These are phyloP conservation scores for Suillus bovinus DNA, from an alignment of 768 basidiomycete genomes.

Conservation along the genomic window DNA sequence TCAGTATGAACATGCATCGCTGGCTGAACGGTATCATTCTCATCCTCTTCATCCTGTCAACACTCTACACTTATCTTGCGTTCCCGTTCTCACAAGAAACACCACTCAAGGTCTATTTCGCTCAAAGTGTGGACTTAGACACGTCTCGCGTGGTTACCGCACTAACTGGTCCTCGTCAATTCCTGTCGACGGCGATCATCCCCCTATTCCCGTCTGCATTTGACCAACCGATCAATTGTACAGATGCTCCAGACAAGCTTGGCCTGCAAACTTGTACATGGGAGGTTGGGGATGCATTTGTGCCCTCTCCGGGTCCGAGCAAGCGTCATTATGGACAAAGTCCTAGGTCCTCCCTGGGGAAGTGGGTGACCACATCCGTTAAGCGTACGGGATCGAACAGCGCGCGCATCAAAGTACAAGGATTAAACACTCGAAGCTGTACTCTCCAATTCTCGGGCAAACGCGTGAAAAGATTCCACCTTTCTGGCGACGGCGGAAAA, in stretches of 20 bases:
- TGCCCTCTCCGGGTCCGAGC: slow-evolving; percentile 40
- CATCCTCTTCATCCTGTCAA: slow-evolving; percentile 43
- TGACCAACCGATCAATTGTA: slow-evolving; percentile 36
- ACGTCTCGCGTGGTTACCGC: slow-evolving; percentile 39
- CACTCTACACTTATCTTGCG: slow-evolving; percentile 42
- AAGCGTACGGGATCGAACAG: slow-evolving; percentile 42
- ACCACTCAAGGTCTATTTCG: slow-evolving; percentile 74
- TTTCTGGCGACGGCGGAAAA: slow-evolving; percentile 36
- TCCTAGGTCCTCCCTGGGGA: not conserved
- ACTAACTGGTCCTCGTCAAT: slow-evolving; percentile 45
- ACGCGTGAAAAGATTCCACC: slow-evolving; percentile 43
- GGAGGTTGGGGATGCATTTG: slow-evolving; percentile 36
- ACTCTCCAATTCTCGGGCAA: slow-evolving; percentile 54
- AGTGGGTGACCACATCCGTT: slow-evolving; percentile 48
- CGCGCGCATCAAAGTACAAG: slow-evolving; percentile 52
- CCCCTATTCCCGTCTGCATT: slow-evolving; percentile 53
- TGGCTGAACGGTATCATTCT: slow-evolving; percentile 38
- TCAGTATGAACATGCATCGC: slow-evolving; percentile 52
- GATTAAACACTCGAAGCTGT: slow-evolving; percentile 65
- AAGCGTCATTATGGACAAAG: slow-evolving; percentile 4
- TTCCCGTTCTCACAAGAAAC: slow-evolving; percentile 64
- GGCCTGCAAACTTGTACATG: slow-evolving; percentile 53
- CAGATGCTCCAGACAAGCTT: slow-evolving; percentile 20
- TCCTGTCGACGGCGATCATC: slow-evolving; percentile 44
- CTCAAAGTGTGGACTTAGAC: slow-evolving; percentile 54